phyloP scores from a whole-genome alignment of 176 grass and related monocot genomes.

The Carex pumila region DNA sequence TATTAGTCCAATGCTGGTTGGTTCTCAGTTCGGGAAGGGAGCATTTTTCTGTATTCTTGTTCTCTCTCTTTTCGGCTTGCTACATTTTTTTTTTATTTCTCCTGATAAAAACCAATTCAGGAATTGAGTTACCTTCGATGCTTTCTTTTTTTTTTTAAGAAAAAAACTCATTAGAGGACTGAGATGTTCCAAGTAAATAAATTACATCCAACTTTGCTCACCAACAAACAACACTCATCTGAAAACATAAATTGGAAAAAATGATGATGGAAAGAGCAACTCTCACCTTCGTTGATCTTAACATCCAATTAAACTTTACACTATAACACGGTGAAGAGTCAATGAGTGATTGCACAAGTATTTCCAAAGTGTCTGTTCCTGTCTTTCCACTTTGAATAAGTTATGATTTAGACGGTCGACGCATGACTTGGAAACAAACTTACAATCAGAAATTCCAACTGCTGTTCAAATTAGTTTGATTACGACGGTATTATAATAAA shows the following conservation, averaged over 20 bases:
- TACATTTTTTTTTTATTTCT: no score
- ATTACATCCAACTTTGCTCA: no score
- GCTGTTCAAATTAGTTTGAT: background rate
- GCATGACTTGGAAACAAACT: background rate
- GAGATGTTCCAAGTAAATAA: no score
- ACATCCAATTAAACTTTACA: background rate
- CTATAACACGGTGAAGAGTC: background rate
- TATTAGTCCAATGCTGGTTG: slow-evolving; percentile 7
- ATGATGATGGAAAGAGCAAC: no score
- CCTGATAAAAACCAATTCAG: no score
- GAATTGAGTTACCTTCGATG: no score
- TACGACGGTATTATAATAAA: background rate
- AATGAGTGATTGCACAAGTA: background rate
- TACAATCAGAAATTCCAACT: background rate
- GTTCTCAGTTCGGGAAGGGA: background rate
- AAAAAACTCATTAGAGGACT: no score
- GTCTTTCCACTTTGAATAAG: background rate
- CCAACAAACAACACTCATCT: no score
- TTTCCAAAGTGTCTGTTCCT: background rate
- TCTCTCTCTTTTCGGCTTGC: no score
- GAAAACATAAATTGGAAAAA: no score
- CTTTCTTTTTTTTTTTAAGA: no score
- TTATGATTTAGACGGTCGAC: background rate
- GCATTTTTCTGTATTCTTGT: background rate
- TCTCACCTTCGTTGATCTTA: background rate